A percentile compares a stretch with the other conserved stretches of the same genome.
These are phyloP conservation scores for Podila epigama DNA, from an alignment of 192 early-diverging fungal species.

Conservation along the genomic window DNA sequence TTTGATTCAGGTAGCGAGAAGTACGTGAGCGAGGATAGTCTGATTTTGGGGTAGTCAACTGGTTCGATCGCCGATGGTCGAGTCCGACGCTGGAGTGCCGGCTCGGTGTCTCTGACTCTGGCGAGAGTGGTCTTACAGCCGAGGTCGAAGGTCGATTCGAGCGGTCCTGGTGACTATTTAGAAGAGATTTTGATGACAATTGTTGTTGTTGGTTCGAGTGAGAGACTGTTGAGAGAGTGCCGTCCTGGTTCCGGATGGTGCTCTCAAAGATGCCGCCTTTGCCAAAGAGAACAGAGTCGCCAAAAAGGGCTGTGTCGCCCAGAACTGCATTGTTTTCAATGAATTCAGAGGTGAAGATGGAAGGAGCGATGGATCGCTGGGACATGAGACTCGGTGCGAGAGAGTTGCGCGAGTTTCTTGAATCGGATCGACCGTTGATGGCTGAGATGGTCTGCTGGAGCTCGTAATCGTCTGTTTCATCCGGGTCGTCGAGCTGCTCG, in stretches of 20 bases:
- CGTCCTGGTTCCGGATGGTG: slow-evolving; percentile 2
- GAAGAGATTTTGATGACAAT: not conserved
- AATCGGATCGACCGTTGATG: not conserved
- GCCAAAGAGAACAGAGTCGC: slow-evolving; percentile 29
- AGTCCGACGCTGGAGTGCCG: not conserved
- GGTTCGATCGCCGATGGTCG: not conserved
- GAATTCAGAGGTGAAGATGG: slow-evolving; percentile 34
- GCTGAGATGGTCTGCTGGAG: not conserved
- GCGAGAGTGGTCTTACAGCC: not conserved
- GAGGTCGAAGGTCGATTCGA: not conserved
- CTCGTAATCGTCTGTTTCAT: slow-evolving; percentile 5
- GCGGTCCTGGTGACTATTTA: not conserved
- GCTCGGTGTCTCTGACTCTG: not conserved
- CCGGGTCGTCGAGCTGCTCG: not conserved
- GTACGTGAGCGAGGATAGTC: not conserved
- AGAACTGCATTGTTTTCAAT: slow-evolving; percentile 22
- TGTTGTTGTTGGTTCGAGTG: not conserved
- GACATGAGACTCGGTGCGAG: slow-evolving; percentile 2
- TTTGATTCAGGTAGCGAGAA: not conserved
- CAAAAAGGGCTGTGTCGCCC: slow-evolving; percentile 18
- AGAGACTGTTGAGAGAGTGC: slow-evolving; percentile 1
- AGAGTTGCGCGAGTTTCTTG: slow-evolving; percentile 7
- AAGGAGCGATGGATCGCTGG: not conserved
- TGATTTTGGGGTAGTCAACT: not conserved
- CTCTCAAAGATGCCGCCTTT: slow-evolving; percentile 12